A percentile compares a stretch with the other conserved stretches of the same genome.
phyloP scores from a whole-genome alignment of 2,329 filamentous ascomycete species.

The Atkinsonella hypoxylon region DNA sequence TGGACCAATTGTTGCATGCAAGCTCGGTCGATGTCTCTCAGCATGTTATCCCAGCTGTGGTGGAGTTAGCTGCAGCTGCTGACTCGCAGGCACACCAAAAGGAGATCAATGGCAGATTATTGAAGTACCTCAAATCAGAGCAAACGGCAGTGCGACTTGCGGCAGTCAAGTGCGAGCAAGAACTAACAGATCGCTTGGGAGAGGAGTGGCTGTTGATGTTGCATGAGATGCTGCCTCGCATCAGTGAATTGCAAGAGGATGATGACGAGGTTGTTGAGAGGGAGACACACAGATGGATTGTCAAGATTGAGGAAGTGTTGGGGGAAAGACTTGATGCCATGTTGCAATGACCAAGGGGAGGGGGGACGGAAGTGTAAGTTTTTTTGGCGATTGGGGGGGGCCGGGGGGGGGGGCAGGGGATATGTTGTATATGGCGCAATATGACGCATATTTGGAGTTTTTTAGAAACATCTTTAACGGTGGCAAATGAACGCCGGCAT shows the following conservation, averaged over 20 bases:
- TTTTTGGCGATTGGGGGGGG: no score
- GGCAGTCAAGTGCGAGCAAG: conserved; percentile 71
- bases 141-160: conserved; percentile 62
- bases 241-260: conserved; percentile 91
- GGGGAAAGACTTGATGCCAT: conserved; percentile 88
- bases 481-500: no score
- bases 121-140: conserved; percentile 67
- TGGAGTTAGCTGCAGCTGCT: conserved; percentile 67
- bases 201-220: conserved; percentile 89
- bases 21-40: conserved; percentile 28
- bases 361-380: background rate
- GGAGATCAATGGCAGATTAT: conserved; percentile 66
- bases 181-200: conserved; percentile 65
- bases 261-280: conserved; percentile 88
- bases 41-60: conserved; percentile 61
- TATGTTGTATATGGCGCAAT: background rate
- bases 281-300: conserved; percentile 83
- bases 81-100: conserved; percentile 86
- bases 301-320: conserved; percentile 75
- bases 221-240: conserved; percentile 92
- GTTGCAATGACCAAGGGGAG: conserved; percentile 51
- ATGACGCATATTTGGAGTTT: no score
- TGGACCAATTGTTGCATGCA: conserved; percentile 50
- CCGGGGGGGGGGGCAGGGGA: no score
- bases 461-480: no score